Conservation (phyloP, 805 yeast species). For the Grigorovia transvaalensis region DNA sequence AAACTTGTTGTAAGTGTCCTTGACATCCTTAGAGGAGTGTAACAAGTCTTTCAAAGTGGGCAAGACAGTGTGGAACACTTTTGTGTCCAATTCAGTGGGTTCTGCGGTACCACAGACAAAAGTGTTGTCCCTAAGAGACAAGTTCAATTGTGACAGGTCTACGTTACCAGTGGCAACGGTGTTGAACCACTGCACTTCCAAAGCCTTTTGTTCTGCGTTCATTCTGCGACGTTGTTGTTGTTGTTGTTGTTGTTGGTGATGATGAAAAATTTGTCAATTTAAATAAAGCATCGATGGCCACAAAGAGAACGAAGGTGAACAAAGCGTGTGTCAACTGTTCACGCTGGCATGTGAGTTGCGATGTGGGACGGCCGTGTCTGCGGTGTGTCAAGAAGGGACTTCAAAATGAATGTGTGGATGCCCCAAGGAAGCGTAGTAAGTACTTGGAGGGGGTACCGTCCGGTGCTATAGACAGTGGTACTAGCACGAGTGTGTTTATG, state of each 20-base stretch:
- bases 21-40: constrained; percentile 31
- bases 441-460: constrained; percentile 57
- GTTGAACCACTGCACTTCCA: constrained; percentile 70
- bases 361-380: constrained; percentile 67
- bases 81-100: constrained; percentile 62
- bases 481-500: constrained; percentile 12
- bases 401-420: constrained; percentile 68
- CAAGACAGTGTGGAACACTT: constrained; percentile 54
- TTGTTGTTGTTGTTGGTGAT: not conserved
- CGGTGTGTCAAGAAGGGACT: constrained; percentile 67
- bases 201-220: constrained; percentile 49
- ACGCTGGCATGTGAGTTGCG: constrained; percentile 87
- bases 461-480: constrained; percentile 8
- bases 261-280: not conserved
- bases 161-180: constrained; percentile 46
- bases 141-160: constrained; percentile 55
- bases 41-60: constrained; percentile 51
- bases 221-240: not conserved
- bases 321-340: constrained; percentile 91
- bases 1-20: constrained; percentile 45
- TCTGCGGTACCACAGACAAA: constrained; percentile 53
- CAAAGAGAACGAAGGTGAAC: constrained; percentile 48
- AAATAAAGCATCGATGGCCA: not conserved
- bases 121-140: constrained; percentile 55
- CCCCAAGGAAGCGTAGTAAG: constrained; percentile 78